Evolutionary conservation across 495 filamentous ascomycete species (phyloP), one percentile per base, ranked within the genome.

Genomic region (Trichoderma gamsii): DNA sequence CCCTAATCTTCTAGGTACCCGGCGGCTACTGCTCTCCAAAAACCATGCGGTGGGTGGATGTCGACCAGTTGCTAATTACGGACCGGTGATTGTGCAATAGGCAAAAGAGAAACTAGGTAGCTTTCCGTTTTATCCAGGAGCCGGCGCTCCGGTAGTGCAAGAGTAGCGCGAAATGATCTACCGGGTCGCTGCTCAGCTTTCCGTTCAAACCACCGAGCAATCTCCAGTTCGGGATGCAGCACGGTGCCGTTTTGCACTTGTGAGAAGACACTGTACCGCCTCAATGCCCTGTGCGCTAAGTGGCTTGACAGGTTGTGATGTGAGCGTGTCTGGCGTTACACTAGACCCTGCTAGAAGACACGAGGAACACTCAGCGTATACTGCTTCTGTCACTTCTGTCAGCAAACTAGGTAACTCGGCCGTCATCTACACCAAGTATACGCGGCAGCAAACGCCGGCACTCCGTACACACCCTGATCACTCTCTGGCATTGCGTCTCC

Each of bases 401-500:
- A 49, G 44, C 44, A 49, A n/a, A 49, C 44, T 49, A 52, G n/a
- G 18, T 16, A n/a, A n/a, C 46, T 51, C 18, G 6, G 18, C 49
- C 35, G 18, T 52, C 49, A 4, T 29, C n/a, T 18, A 21, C n/a
- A 21, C 18, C 6, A 7, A 18, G 21, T 11, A 52, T 4, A 23
- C 18, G n/a, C 18, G n/a, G 49, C 49, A 23, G 18, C 49, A 52
- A 23, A 18, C 8, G 49, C n/a, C 18, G 49, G 21, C 21, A 11
- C n/a, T 52, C 6, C 18, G 21, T 11, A 52, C 21, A 23, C 21
- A 23, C 27, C 56, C 56, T 61, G 56, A 61, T 61, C 12, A 13
- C 56, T 61, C 56, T 32, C 56, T 29, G 56, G 56, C 56, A 32
- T 32, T 61, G 56, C 11, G 56, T 61, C 56, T 61, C 56, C 56